A percentile compares a stretch with the other conserved stretches of the same genome.
These are phyloP conservation scores for Trichoderma asperelloides DNA, from an alignment of 495 filamentous ascomycete genomes.

Conservation along the genomic window DNA sequence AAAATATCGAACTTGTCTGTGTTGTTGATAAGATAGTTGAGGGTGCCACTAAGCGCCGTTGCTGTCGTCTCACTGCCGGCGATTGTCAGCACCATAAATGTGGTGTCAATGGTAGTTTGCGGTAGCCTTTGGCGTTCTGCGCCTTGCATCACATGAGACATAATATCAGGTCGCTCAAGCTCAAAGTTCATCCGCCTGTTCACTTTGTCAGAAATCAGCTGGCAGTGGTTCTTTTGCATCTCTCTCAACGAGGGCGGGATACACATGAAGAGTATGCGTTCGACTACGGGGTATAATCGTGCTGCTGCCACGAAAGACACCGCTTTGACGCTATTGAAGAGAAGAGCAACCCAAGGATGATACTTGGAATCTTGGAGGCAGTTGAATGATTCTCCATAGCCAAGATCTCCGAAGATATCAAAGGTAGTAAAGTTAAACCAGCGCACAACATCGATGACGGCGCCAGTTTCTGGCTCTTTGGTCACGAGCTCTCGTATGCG, in stretches of 20 bases:
- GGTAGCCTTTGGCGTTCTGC: slow-evolving; percentile 14
- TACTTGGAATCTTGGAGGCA: slow-evolving; percentile 36
- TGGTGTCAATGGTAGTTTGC: slow-evolving; percentile 32
- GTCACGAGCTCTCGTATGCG: slow-evolving; percentile 17
- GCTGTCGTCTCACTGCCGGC: slow-evolving; percentile 53
- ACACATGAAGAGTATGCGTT: slow-evolving; percentile 21
- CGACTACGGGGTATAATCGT: slow-evolving; percentile 23
- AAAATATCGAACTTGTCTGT: slow-evolving; percentile 29
- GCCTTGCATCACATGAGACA: slow-evolving; percentile 22
- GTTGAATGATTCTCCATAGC: slow-evolving; percentile 44
- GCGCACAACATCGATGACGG: slow-evolving; percentile 29
- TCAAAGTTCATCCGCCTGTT: slow-evolving; percentile 26
- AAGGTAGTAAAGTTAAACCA: slow-evolving; percentile 48
- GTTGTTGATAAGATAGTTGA: slow-evolving; percentile 41
- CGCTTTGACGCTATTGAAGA: slow-evolving; percentile 25
- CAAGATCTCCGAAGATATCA: slow-evolving; percentile 51
- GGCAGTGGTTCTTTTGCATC: slow-evolving; percentile 23
- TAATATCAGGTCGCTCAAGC: slow-evolving; percentile 23
- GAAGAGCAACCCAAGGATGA: slow-evolving; percentile 34
- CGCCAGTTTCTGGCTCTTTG: neutral
- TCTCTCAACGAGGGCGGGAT: slow-evolving; percentile 25
- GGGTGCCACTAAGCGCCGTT: slow-evolving; percentile 35
- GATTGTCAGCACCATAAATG: slow-evolving; percentile 22
- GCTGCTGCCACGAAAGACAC: slow-evolving; percentile 20
- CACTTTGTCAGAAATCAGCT: slow-evolving; percentile 34